Conservation (phyloP, 1,284 basidiomycete species). For the Testicularia cyperi region DNA sequence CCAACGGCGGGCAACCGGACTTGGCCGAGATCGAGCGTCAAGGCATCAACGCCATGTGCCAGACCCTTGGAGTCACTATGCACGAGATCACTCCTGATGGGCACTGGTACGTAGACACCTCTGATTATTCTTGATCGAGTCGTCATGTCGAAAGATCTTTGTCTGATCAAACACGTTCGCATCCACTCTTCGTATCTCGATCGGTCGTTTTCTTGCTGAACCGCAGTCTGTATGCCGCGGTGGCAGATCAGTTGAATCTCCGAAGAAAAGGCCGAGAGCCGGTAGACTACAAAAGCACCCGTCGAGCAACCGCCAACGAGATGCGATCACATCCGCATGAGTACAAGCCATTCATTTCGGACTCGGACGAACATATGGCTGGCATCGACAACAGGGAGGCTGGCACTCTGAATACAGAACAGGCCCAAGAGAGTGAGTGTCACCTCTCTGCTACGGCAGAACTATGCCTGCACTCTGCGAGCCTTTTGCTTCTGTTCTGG, state of each 20-base stretch:
- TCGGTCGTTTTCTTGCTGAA: not conserved
- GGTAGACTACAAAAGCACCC: slow-evolving; percentile 63
- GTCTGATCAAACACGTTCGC: no score
- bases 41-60: slow-evolving; percentile 43
- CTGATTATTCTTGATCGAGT: no score
- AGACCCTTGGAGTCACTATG: slow-evolving; percentile 35
- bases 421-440: slow-evolving; percentile 55
- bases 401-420: slow-evolving; percentile 63
- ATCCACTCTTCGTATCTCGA: not conserved
- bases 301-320: slow-evolving; percentile 76
- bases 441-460: not conserved
- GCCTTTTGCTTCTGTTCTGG: not conserved
- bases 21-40: slow-evolving; percentile 40
- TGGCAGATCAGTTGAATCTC: slow-evolving; percentile 73
- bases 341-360: slow-evolving; percentile 88
- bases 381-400: slow-evolving; percentile 74
- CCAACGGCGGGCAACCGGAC: slow-evolving; percentile 36
- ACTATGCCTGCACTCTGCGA: no score
- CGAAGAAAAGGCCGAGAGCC: slow-evolving; percentile 22
- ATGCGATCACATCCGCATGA: slow-evolving; percentile 82
- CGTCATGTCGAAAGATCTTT: no score
- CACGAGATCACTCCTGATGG: slow-evolving; percentile 82
- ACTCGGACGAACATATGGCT: slow-evolving; percentile 54
- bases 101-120: slow-evolving; percentile 73
- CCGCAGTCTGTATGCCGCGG: slow-evolving; percentile 75